phyloP scores from a whole-genome alignment of 352 stramenopile genomes.

The Phytopythium sindhum region DNA sequence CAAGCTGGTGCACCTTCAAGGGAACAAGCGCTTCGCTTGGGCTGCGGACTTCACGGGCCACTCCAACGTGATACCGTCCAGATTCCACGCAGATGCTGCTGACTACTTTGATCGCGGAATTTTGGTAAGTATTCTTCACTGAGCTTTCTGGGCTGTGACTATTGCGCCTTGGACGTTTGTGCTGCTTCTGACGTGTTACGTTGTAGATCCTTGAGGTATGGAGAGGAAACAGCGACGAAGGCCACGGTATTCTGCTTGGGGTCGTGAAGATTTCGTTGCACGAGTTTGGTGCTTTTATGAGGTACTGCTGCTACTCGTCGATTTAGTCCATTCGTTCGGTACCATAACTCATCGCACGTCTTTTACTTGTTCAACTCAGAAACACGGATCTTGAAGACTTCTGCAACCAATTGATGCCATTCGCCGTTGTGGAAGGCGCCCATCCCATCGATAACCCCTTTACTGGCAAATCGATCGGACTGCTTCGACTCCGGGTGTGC shows the following conservation, averaged over 20 bases:
- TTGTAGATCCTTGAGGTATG: conserved; percentile 43
- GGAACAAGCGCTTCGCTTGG: neutral
- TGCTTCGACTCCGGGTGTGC: conserved; percentile 29
- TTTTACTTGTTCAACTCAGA: neutral
- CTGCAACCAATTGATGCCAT: conserved; percentile 14
- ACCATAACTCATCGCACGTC: neutral
- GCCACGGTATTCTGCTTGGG: conserved; percentile 25
- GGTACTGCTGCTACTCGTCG: conserved; percentile 13
- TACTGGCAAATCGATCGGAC: conserved; percentile 24
- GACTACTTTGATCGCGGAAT: conserved; percentile 19
- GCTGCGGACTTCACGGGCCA: conserved; percentile 17
- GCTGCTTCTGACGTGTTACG: neutral
- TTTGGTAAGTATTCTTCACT: conserved; percentile 18
- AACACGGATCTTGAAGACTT: neutral
- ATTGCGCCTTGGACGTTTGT: neutral
- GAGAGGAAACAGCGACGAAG: conserved; percentile 11
- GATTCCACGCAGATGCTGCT: conserved; percentile 14
- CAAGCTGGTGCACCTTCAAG: conserved; percentile 18
- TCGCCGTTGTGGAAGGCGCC: conserved; percentile 26
- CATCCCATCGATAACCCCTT: conserved; percentile 47
- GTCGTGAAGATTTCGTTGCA: conserved; percentile 29
- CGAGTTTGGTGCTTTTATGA: conserved; percentile 19
- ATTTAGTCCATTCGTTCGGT: neutral
- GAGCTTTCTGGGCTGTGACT: neutral
- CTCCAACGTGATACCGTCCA: conserved; percentile 28